phyloP scores from a whole-genome alignment of 2,329 filamentous ascomycete species.

The Coniosporium tulheliwenetii region DNA sequence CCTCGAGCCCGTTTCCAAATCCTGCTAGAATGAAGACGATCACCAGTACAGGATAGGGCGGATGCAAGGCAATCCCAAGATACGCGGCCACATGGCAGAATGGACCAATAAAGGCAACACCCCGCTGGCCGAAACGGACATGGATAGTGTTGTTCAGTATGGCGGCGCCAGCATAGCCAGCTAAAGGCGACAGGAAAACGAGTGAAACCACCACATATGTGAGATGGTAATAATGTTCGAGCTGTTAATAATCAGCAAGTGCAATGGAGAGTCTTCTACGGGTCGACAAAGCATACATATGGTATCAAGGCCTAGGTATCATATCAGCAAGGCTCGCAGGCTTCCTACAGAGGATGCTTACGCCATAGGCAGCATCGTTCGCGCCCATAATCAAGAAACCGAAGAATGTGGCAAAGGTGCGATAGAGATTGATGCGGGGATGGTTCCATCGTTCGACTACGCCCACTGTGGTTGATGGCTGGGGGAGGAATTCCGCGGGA shows the following conservation, averaged over 20 bases:
- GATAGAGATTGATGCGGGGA: conserved; percentile 41
- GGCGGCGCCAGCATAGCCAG: conserved; percentile 48
- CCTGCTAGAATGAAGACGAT: conserved; percentile 50
- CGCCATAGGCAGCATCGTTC: conserved; percentile 52
- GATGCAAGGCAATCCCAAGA: conserved; percentile 48
- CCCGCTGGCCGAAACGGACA: conserved; percentile 50
- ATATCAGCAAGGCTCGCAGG: not conserved
- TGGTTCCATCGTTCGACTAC: conserved; percentile 46
- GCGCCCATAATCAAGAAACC: conserved; percentile 51
- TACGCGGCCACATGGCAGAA: conserved; percentile 49
- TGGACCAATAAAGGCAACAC: conserved; percentile 52
- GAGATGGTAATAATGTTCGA: conserved; percentile 47
- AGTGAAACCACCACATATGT: conserved; percentile 49
- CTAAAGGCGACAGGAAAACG: conserved; percentile 50
- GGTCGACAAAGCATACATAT: not conserved
- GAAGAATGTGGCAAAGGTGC: conserved; percentile 43
- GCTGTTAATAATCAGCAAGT: conserved; percentile 15
- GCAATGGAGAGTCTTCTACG: not conserved
- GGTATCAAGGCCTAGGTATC: not conserved
- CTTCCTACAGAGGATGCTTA: not conserved
- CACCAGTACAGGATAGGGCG: conserved; percentile 52
- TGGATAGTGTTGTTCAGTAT: conserved; percentile 51
- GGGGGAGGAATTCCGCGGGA: conserved; percentile 24
- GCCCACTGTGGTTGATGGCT: conserved; percentile 26
- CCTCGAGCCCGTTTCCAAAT: conserved; percentile 55